phyloP scores from a whole-genome alignment of 1,284 basidiomycete genomes.

The Anthracocystis panici-leucophaei region DNA sequence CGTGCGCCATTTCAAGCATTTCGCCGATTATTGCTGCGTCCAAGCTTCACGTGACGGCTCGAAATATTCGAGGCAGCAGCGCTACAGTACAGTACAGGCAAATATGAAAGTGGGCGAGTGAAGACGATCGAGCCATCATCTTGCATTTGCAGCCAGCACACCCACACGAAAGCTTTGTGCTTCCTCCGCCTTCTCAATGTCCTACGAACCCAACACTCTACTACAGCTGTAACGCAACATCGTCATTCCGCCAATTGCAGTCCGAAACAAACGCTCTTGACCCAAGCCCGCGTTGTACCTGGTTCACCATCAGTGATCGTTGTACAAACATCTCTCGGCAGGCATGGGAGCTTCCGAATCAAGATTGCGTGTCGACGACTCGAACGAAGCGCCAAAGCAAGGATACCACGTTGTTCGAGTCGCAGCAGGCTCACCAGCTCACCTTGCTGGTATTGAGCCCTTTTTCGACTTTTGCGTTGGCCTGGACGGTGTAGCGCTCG shows the following conservation, averaged over 20 bases:
- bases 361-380: constrained; percentile 42
- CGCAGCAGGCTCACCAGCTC: constrained; percentile 71
- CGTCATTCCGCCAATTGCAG: not conserved
- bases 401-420: constrained; percentile 69
- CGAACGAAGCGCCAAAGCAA: constrained; percentile 56
- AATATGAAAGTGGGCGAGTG: not conserved
- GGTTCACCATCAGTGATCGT: not conserved
- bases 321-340: not conserved
- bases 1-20: constrained; percentile 4
- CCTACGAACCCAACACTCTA: no score
- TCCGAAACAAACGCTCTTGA: not conserved
- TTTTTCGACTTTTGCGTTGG: constrained; percentile 98
- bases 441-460: constrained; percentile 86
- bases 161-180: not conserved
- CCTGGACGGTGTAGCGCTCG: constrained; percentile 74
- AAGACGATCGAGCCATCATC: constrained; percentile 35
- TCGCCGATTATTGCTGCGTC: constrained; percentile 24
- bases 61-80: constrained; percentile 12
- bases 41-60: constrained; percentile 35
- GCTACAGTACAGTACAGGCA: constrained; percentile 16
- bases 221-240: no score
- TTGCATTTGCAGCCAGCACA: constrained; percentile 14
- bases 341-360: constrained; percentile 51
- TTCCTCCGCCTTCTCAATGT: not conserved
- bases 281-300: not conserved